phyloP scores from a whole-genome alignment of 2,329 filamentous ascomycete genomes.

The Chlorencoelia australis region DNA sequence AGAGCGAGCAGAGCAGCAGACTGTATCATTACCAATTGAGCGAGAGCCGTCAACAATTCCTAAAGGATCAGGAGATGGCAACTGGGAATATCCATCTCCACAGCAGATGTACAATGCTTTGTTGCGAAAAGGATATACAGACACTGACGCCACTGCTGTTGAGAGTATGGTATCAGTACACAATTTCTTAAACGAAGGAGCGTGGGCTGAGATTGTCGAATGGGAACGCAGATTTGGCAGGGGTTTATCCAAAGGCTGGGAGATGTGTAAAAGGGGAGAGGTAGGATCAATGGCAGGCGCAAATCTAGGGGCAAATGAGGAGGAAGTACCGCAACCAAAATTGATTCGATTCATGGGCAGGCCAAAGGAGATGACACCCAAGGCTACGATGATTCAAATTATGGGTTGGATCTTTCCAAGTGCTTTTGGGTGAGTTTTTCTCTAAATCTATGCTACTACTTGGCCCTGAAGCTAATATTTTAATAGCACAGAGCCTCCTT shows the following conservation, averaged over 20 bases:
- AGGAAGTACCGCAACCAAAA: constrained; percentile 52
- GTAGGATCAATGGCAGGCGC: constrained; percentile 40
- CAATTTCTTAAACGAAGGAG: constrained; percentile 96
- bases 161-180: constrained; percentile 97
- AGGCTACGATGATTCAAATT: constrained; percentile 74
- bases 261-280: constrained; percentile 65
- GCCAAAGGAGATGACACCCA: constrained; percentile 82
- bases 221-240: constrained; percentile 82
- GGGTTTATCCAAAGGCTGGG: constrained; percentile 64
- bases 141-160: constrained; percentile 86
- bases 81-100: constrained; percentile 96
- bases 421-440: constrained; percentile 57
- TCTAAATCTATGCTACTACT: not conserved
- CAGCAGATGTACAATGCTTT: constrained; percentile 99
- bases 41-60: constrained; percentile 86
- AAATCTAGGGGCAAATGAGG: constrained; percentile 41
- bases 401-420: constrained; percentile 70
- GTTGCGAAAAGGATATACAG: constrained; percentile 87
- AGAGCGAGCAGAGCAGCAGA: constrained; percentile 62
- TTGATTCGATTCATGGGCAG: constrained; percentile 82
- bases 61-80: constrained; percentile 65
- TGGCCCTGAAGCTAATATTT: constrained; percentile 9
- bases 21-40: constrained; percentile 61
- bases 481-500: constrained; percentile 67
- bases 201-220: constrained; percentile 87